These are phyloP conservation scores for Echinosophora koreensis DNA, from an alignment of 306 rosid genomes.

Conservation along the genomic window DNA sequence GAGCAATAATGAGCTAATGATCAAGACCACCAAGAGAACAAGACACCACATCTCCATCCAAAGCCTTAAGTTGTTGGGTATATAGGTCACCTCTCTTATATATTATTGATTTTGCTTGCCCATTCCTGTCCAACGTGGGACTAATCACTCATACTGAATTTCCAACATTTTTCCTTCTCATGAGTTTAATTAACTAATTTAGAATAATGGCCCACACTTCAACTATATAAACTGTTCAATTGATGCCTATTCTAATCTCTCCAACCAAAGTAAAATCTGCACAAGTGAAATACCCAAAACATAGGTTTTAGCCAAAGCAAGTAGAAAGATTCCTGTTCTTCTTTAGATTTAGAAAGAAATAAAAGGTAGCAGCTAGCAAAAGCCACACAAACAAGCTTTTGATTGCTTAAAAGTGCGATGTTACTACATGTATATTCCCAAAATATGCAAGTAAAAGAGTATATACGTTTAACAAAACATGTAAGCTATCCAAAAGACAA, in stretches of 20 bases:
- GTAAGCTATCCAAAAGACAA: slow-evolving; percentile 40
- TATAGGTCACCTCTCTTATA: no score
- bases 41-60: no score
- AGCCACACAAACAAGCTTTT: slow-evolving; percentile 10
- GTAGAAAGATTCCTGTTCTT: background rate
- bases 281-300: slow-evolving; percentile 26
- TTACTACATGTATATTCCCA: background rate
- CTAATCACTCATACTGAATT: no score
- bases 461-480: slow-evolving; percentile 35
- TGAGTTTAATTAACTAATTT: background rate
- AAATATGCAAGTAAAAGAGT: slow-evolving; percentile 8
- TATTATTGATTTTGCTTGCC: no score
- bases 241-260: slow-evolving; percentile 11
- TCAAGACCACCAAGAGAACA: no score
- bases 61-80: no score
- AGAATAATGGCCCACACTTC: background rate
- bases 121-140: no score
- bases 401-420: background rate
- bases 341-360: slow-evolving; percentile 10
- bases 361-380: slow-evolving; percentile 24
- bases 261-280: slow-evolving; percentile 28
- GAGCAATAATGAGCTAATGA: no score
- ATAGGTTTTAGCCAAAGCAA: slow-evolving; percentile 39
- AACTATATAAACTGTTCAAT: slow-evolving; percentile 10
- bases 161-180: background rate